phyloP scores from a whole-genome alignment of 1,139 yeast genomes.

The Hansenula lynferdii region DNA sequence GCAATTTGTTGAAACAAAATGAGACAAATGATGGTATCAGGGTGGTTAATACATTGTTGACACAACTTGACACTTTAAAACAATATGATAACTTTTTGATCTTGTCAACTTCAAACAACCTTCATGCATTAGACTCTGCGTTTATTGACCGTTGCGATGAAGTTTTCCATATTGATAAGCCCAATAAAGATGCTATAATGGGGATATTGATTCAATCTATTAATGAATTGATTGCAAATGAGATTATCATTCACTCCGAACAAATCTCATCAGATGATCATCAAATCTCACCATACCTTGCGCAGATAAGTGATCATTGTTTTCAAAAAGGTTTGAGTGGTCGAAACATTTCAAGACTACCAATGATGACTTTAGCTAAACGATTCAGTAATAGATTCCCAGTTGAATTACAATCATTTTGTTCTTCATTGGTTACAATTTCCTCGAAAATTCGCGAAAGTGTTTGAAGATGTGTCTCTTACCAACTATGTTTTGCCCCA shows the following conservation, averaged over 20 bases:
- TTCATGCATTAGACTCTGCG: constrained; percentile 29
- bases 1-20: constrained; percentile 26
- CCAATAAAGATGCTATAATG: constrained; percentile 20
- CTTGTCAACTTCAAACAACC: constrained; percentile 32
- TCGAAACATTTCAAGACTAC: constrained; percentile 6
- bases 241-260: background rate
- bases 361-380: constrained; percentile 1
- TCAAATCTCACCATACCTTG: background rate
- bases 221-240: constrained; percentile 13
- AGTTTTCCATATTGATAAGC: constrained; percentile 26
- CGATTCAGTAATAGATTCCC: background rate
- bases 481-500: too few species aligned
- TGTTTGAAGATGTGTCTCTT: too few species aligned
- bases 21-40: constrained; percentile 34
- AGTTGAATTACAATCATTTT: background rate
- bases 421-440: background rate
- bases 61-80: constrained; percentile 31
- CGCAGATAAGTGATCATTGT: constrained; percentile 3
- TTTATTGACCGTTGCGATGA: constrained; percentile 34
- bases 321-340: constrained; percentile 7
- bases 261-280: background rate
- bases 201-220: constrained; percentile 23
- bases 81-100: constrained; percentile 27
- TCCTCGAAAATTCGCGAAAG: background rate
- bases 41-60: constrained; percentile 34